Base-by-base conservation (phyloP, 2,329 filamentous ascomycete species). In the Ascochyta fabae region DNA sequence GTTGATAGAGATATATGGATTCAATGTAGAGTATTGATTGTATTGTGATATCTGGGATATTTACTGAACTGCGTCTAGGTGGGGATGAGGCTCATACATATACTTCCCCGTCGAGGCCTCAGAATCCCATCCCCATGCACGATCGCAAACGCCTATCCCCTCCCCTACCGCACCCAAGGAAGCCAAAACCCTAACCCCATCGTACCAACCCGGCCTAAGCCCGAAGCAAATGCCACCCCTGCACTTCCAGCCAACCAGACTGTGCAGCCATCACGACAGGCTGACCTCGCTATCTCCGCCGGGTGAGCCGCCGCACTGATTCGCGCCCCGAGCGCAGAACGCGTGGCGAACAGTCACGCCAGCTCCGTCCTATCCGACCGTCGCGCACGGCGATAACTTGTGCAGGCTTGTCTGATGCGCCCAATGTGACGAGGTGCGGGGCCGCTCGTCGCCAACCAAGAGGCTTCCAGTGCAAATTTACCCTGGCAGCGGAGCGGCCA, bases 271-370 rank as follows among this genome's bases (percentile, higher is more conserved):
- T 55, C 7, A 24, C 42, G 19, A 47, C 42, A 27, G 24, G 38
- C 42, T 42, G 29, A 42, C 24, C 36, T 51, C 33, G 42, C 42
- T 56, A 56, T 56, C 48, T 56, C 53, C 42, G 53, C 53, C 53
- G 47, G 47, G 9, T 47, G 42, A 56, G 47, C 42, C 40, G 47
- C 47, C 47, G 38, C 42, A 60, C 65, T 65, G 57, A 68, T 66
- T 68, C 64, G 55, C 42, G 45, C 29, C 34, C 40, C 55, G 41
- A 46, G 27, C 22, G 46, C 45, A 53, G 38, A 58, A 65, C 64
- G 64, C 65, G 64, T 64, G 64, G 64, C 65, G 55, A 66, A 54
- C 34, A 43, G 42, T 51, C 47, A 59, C 49, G 40, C 53, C 55
- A 56, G 50, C 56, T 60, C 65, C 62, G 57, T 59, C 22, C 51